Conservation (phyloP, 345 rosid species). For the Citrus sinensis region DVS_A1.0 CM039168.1:6003001-6003500, state of each 20-base stretch:
- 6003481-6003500: too few species aligned
- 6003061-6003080: constrained; percentile 10
- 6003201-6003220: neutral
- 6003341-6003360: neutral
- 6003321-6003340: neutral
- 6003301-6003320: neutral
- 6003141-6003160: neutral
- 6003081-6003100: constrained; percentile 13
- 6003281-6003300: neutral
- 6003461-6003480: neutral
- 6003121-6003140: neutral
- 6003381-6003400: neutral
- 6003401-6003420: neutral
- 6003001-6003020: constrained; percentile 7
- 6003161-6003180: neutral
- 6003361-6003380: neutral
- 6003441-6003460: too few species aligned
- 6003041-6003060: constrained; percentile 3
- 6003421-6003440: neutral
- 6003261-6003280: neutral
- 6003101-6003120: neutral
- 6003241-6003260: neutral
- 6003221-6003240: neutral
- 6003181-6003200: neutral
- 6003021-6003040: constrained; percentile 16